Evolutionary conservation across 1,284 basidiomycete genomes (phyloP).

Genomic region (Austroboletus novae-zelandiae): DNA sequence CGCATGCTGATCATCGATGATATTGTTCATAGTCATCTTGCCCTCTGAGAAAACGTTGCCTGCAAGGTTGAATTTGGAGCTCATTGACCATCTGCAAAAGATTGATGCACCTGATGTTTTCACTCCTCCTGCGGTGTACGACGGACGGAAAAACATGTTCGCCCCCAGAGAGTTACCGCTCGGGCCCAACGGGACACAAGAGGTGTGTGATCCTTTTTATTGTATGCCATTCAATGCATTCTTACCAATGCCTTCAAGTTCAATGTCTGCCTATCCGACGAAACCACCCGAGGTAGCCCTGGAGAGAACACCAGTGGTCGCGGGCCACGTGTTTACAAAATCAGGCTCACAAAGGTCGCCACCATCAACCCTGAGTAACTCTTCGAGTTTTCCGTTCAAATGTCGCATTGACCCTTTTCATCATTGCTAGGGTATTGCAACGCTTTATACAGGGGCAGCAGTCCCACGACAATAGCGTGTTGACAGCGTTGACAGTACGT

Average conservation of each 20-base stretch:
- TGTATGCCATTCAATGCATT: background rate
- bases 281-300: constrained; percentile 34
- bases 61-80: constrained; percentile 60
- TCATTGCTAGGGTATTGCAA: constrained; percentile 49
- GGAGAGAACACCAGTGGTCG: constrained; percentile 35
- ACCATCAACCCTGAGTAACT: constrained; percentile 72
- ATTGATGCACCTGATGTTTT: constrained; percentile 57
- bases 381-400: constrained; percentile 4
- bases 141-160: constrained; percentile 78
- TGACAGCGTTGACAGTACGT: constrained; percentile 70
- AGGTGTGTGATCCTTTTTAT: constrained; percentile 36
- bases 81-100: constrained; percentile 60
- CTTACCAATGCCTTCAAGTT: constrained; percentile 44
- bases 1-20: constrained; percentile 10
- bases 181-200: constrained; percentile 43
- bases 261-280: constrained; percentile 50
- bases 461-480: constrained; percentile 64
- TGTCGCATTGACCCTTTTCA: constrained; percentile 6
- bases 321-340: constrained; percentile 59
- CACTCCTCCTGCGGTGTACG: constrained; percentile 65
- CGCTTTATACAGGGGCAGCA: constrained; percentile 67
- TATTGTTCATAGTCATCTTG: constrained; percentile 46
- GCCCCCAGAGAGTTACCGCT: constrained; percentile 55
- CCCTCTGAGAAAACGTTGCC: constrained; percentile 67
- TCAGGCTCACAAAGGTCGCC: constrained; percentile 64